phyloP scores from a whole-genome alignment of 345 rosid species.

The Ricinus communis region DNA sequence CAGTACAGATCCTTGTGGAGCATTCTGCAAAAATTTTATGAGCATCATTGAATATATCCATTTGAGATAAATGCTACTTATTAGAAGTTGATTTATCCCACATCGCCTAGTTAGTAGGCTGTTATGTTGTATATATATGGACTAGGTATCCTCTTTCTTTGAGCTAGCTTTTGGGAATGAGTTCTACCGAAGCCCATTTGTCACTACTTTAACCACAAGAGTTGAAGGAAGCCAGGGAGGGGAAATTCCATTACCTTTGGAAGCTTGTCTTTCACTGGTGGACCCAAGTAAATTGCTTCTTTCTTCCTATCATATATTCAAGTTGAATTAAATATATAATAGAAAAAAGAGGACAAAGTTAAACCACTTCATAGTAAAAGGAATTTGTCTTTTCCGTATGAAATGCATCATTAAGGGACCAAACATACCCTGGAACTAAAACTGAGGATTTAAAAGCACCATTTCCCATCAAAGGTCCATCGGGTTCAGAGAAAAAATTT shows the following conservation, averaged over 20 bases:
- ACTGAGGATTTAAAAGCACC: slow-evolving; percentile 77
- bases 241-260: slow-evolving; percentile 50
- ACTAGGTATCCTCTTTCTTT: too few species aligned
- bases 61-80: neutral
- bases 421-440: slow-evolving; percentile 80
- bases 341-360: too few species aligned
- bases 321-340: too few species aligned
- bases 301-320: slow-evolving; percentile 49
- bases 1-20: slow-evolving; percentile 79
- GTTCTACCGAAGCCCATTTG: too few species aligned
- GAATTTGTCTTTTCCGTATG: too few species aligned
- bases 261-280: slow-evolving; percentile 78
- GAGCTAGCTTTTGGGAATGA: too few species aligned
- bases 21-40: slow-evolving; percentile 50
- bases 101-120: too few species aligned
- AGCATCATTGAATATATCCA: neutral
- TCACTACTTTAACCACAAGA: neutral
- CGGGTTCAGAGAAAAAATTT: slow-evolving; percentile 88
- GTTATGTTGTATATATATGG: too few species aligned
- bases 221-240: neutral
- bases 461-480: slow-evolving; percentile 88
- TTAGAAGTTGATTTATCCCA: too few species aligned
- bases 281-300: slow-evolving; percentile 87
- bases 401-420: slow-evolving; percentile 17
- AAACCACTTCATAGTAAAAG: too few species aligned